Evolutionary conservation across 768 basidiomycete genomes (phyloP).

Genomic region (Cyathus striatus): DNA sequence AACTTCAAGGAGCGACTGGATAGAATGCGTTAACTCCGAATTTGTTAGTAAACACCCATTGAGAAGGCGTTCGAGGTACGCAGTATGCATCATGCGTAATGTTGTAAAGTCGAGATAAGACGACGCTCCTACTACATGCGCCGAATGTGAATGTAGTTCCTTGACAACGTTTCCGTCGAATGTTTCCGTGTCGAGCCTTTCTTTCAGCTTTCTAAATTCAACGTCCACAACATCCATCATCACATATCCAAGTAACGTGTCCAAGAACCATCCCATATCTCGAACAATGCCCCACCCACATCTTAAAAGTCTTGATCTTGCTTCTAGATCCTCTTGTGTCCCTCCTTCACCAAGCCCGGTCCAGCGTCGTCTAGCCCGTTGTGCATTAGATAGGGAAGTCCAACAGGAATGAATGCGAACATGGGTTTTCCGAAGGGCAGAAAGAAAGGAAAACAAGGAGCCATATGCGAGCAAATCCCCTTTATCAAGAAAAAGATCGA

Average conservation of each 20-base stretch:
- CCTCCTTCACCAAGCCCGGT: conserved; percentile 87
- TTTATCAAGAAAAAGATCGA: conserved; percentile 83
- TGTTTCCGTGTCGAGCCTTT: conserved; percentile 38
- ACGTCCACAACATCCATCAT: conserved; percentile 89
- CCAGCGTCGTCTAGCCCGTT: conserved; percentile 81
- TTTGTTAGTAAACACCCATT: conserved; percentile 79
- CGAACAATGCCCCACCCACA: conserved; percentile 85
- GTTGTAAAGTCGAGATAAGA: conserved; percentile 78
- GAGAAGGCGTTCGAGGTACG: conserved; percentile 73
- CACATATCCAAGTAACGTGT: conserved; percentile 76
- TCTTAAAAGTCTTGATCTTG: conserved; percentile 60
- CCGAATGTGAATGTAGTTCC: conserved; percentile 1
- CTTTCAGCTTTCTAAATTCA: conserved; percentile 72
- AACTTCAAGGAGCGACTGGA: conserved; percentile 72
- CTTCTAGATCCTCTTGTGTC: conserved; percentile 62
- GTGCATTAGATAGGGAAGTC: conserved; percentile 81
- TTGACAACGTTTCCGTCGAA: conserved; percentile 7
- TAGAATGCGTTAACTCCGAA: conserved; percentile 48
- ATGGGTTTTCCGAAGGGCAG: conserved; percentile 81
- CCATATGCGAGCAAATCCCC: conserved; percentile 72
- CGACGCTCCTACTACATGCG: conserved; percentile 12
- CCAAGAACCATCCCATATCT: conserved; percentile 90
- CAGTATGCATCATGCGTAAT: conserved; percentile 74
- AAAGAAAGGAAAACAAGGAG: conserved; percentile 76
- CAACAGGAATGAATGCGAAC: conserved; percentile 76